Conservation (phyloP, 345 rosid species). For the Citrus glauca region DNA sequence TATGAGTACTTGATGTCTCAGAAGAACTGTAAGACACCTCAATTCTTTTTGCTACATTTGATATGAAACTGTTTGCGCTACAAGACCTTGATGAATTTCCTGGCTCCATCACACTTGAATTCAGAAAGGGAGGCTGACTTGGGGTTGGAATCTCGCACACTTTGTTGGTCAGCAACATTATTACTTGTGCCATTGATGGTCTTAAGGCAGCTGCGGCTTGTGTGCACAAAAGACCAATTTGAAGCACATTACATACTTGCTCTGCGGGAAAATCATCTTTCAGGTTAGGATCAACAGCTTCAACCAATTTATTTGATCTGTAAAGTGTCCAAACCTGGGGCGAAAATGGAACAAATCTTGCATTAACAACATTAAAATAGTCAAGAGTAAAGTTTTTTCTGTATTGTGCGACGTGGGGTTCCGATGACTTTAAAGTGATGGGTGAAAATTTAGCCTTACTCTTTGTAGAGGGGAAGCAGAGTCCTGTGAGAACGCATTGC, state of each 20-base stretch:
- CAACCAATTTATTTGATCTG: slow-evolving; percentile 32
- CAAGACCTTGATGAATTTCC: slow-evolving; percentile 20
- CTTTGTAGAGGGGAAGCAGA: slow-evolving; percentile 37
- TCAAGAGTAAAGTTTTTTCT: not conserved
- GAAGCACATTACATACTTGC: slow-evolving; percentile 35
- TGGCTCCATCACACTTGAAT: slow-evolving; percentile 14
- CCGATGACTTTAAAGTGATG: not conserved
- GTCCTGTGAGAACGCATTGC: slow-evolving; percentile 25
- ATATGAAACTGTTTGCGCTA: slow-evolving; percentile 23
- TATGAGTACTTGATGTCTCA: slow-evolving; percentile 24
- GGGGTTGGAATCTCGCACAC: slow-evolving; percentile 30
- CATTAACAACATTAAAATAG: not conserved
- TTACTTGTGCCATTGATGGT: slow-evolving; percentile 47
- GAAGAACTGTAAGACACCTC: slow-evolving; percentile 24
- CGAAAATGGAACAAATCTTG: not conserved
- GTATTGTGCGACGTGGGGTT: not conserved
- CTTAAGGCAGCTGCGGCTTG: slow-evolving; percentile 42
- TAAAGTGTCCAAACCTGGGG: slow-evolving; percentile 47
- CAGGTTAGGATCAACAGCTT: slow-evolving; percentile 32
- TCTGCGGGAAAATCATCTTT: slow-evolving; percentile 22
- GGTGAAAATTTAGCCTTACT: slow-evolving; percentile 22
- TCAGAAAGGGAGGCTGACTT: slow-evolving; percentile 51
- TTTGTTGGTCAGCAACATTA: slow-evolving; percentile 26
- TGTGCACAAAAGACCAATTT: slow-evolving; percentile 45
- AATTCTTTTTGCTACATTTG: slow-evolving; percentile 23